Evolutionary conservation across 192 early-diverging fungal genomes (phyloP).

Genomic region (Backusella psychrophila): DNA sequence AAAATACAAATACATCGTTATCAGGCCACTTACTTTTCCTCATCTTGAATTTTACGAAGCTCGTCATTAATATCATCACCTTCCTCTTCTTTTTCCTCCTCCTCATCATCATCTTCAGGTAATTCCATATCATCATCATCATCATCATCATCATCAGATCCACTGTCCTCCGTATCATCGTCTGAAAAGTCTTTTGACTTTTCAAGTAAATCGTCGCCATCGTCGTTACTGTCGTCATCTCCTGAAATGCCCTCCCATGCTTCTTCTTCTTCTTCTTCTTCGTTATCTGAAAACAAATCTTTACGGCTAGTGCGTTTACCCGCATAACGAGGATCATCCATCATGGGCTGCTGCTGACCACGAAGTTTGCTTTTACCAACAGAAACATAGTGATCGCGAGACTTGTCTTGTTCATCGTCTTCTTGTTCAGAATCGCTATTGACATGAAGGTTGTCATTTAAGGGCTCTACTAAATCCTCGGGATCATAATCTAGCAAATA

Average conservation of each 20-base stretch:
- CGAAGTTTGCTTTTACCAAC: conserved; percentile 73
- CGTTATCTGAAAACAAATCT: conserved; percentile 51
- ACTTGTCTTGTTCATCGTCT: conserved; percentile 43
- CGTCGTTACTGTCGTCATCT: conserved; percentile 32
- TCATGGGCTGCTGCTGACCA: conserved; percentile 52
- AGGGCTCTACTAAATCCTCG: conserved; percentile 49
- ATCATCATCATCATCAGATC: conserved; percentile 32
- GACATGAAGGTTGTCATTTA: conserved; percentile 26
- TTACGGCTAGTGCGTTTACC: conserved; percentile 69
- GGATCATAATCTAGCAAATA: conserved; percentile 64
- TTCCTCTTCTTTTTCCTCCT: conserved; percentile 40
- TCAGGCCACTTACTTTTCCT: conserved; percentile 59
- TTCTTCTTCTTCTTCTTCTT: conserved; percentile 40
- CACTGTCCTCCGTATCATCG: conserved; percentile 32
- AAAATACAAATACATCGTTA: not conserved
- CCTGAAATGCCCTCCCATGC: conserved; percentile 26
- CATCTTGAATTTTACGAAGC: conserved; percentile 72
- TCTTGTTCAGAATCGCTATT: conserved; percentile 46
- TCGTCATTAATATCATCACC: conserved; percentile 50
- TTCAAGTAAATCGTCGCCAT: conserved; percentile 45
- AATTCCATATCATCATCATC: conserved; percentile 39
- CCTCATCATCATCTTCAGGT: conserved; percentile 42
- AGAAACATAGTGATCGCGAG: conserved; percentile 65
- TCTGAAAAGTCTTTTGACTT: conserved; percentile 36
- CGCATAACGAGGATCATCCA: conserved; percentile 72